Evolutionary conservation across 179 eudicot species (phyloP), one percentile per base, ranked within the genome.

Genomic region (Beta corolliflora): DNA sequence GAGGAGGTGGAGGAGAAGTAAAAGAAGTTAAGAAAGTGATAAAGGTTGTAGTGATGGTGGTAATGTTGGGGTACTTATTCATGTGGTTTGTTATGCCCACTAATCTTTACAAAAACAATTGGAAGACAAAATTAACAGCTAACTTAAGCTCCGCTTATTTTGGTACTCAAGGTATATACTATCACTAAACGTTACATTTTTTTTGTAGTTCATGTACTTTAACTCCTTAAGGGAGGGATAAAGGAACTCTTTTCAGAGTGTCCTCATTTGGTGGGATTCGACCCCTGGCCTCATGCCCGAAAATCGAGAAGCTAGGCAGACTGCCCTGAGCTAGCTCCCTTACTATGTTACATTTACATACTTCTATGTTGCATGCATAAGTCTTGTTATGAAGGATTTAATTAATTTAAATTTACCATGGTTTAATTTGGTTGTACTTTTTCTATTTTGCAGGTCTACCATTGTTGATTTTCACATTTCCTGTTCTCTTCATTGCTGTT

Each of bases 31-130:
- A 85, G 64, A 84, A 68, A 68, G 80, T 75, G 79, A 87, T 88
- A 29, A 81, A 81, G 90, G 88, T 71, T 50, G 61, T 81, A 19
- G 76, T 81, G 68, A 31, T 83, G 80, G 72, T 81, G 31, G 79
- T 92, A 12, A 82, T 83, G 69, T 60, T 88, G 19, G 97, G 93
- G 3, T 86, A 89, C 67, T 52, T 88, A 9, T 59, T 91, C 53
- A 60, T 93, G 55, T 91, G 92, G 91, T 80, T 88, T 67, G 71
- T 89, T 70, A 82, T 83, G 83, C 92, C 97, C 1, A 90, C 97
- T n/a, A 73, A 44, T 79, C 44, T 82, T 31, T 93, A 87, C 70
- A 77, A 16, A 19, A 53, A 13, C 0, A 85, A 74, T 54, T 93
- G 97, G 97, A 52, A 58, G 5, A 86, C 82, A 16, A 67, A 80